phyloP scores from a whole-genome alignment of 2,329 filamentous ascomycete genomes.

The Beauveria bassiana region DNA sequence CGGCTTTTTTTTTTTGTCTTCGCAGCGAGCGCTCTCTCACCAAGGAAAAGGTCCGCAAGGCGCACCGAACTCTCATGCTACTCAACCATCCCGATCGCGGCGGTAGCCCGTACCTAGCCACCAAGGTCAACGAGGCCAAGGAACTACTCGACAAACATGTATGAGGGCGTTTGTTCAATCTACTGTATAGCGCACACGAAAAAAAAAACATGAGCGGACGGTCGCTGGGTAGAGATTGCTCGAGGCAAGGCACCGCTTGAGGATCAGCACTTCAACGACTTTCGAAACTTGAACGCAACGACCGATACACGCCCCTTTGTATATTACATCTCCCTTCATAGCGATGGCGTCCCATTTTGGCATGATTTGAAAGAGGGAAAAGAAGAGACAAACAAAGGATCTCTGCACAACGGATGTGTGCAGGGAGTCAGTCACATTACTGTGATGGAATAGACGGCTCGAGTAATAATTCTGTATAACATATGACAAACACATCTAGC shows the following conservation, averaged over 20 bases:
- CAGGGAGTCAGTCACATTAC: neutral
- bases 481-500: neutral
- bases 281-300: neutral
- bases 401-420: neutral
- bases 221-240: neutral
- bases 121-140: conserved; percentile 98
- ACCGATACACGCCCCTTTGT: conserved; percentile 18
- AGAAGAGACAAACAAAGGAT: neutral
- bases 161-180: neutral
- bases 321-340: conserved; percentile 33
- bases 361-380: conserved; percentile 15
- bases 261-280: neutral
- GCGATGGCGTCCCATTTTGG: conserved; percentile 38
- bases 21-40: conserved; percentile 74
- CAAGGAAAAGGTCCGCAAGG: conserved; percentile 92
- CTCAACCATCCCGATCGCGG: conserved; percentile 97
- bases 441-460: neutral
- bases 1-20: neutral
- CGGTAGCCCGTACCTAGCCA: conserved; percentile 91
- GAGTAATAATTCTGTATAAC: neutral
- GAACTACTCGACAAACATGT: conserved; percentile 79
- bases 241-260: neutral
- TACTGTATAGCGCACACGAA: neutral
- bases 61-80: conserved; percentile 91
- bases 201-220: too few species aligned